These are phyloP conservation scores for Fusarium fracticaudum DNA, from an alignment of 2,329 filamentous ascomycete genomes.

Conservation along the genomic window DNA sequence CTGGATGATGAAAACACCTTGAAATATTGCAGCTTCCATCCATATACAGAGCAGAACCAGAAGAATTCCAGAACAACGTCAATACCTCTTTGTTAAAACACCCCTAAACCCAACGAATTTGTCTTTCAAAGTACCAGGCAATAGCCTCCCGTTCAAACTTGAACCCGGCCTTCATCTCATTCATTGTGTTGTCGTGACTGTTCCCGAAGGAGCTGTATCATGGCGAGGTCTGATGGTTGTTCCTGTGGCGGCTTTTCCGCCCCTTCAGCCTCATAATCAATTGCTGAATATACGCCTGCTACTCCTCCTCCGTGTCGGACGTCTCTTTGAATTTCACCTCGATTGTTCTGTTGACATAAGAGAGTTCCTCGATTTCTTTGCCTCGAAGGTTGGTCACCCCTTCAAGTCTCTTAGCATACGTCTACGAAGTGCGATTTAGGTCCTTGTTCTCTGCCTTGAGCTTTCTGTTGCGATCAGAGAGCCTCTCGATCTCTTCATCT, in stretches of 20 bases:
- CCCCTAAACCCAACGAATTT: not conserved
- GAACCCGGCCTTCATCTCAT: not conserved
- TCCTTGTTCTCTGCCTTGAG: not conserved
- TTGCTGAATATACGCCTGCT: not conserved
- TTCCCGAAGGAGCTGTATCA: not conserved
- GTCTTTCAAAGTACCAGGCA: not conserved
- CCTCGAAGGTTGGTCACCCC: not conserved
- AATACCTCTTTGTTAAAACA: not conserved
- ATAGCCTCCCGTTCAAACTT: not conserved
- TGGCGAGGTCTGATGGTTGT: not conserved
- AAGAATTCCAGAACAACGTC: not conserved
- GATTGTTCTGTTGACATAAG: not conserved
- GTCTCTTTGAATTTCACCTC: not conserved
- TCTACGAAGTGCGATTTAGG: not conserved
- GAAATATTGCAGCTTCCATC: not conserved
- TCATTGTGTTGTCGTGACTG: not conserved
- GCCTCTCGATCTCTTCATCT: not conserved
- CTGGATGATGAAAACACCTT: not conserved
- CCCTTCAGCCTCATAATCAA: not conserved
- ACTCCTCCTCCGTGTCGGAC: not conserved
- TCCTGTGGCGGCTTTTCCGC: not conserved
- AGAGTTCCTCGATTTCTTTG: not conserved
- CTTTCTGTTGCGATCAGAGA: not conserved
- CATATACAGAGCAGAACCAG: not conserved
- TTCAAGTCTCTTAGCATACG: not conserved